phyloP scores from a whole-genome alignment of 345 rosid genomes.

The Camelina laxa region DNA sequence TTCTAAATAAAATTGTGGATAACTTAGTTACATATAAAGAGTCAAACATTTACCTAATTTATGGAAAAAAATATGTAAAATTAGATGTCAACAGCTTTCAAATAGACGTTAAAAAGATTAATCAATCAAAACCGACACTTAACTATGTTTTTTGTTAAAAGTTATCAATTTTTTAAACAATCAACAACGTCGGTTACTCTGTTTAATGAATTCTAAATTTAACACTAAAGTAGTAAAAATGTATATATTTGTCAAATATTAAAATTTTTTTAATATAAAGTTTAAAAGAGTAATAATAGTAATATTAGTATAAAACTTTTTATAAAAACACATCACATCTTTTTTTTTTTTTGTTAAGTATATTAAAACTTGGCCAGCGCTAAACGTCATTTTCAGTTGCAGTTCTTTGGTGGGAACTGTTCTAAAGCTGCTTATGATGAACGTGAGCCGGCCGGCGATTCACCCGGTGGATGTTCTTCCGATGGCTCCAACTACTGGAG shows the following conservation, averaged over 20 bases:
- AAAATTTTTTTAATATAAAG: not conserved
- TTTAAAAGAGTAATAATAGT: not conserved
- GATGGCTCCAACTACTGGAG: conserved; percentile 60
- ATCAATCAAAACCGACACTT: not conserved
- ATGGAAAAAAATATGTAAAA: not conserved
- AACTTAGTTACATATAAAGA: not conserved
- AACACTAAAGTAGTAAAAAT: not conserved
- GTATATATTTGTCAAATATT: not conserved
- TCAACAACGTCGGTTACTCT: conserved; percentile 1
- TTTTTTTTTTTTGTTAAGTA: no score
- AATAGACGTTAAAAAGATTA: not conserved
- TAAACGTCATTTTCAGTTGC: conserved; percentile 24
- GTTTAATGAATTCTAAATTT: not conserved
- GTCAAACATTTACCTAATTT: not conserved
- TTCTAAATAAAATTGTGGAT: not conserved
- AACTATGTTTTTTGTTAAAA: conserved; percentile 6
- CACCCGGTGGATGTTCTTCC: conserved; percentile 70
- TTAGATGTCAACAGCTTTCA: not conserved
- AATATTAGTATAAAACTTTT: no score
- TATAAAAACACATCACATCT: not conserved
- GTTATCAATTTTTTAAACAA: not conserved
- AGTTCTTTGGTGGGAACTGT: conserved; percentile 7
- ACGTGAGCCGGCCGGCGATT: conserved; percentile 70
- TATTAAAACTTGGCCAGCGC: not conserved
- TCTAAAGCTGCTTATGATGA: conserved; percentile 35